Percentiles rank a stretch among this genome's conserved stretches.
Conservation (phyloP, 768 basidiomycete species). For the Mycena capillaripes region DNA sequence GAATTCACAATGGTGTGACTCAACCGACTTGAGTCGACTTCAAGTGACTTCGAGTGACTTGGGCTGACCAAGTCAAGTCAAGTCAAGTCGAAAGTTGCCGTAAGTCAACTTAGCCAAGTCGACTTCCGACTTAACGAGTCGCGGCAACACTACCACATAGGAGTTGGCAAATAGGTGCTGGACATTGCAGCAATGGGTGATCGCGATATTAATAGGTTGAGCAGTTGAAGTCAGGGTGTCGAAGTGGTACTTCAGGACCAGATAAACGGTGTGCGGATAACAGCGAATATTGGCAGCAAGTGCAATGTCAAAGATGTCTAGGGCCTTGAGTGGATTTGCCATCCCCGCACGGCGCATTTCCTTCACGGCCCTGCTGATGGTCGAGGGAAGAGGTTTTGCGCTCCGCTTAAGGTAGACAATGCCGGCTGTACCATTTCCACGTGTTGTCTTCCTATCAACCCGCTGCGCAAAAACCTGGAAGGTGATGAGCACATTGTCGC, state of each 20-base stretch:
- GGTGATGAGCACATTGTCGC: slow-evolving; percentile 50
- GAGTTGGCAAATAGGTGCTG: slow-evolving; percentile 42
- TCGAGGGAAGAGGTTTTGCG: slow-evolving; percentile 29
- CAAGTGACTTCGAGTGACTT: too few relatives aligned
- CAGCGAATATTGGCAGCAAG: slow-evolving; percentile 32
- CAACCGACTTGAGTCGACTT: too few relatives aligned
- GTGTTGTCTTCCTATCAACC: slow-evolving; percentile 50
- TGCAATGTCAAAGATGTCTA: slow-evolving; percentile 41
- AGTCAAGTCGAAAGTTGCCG: too few relatives aligned
- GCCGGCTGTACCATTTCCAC: slow-evolving; percentile 50
- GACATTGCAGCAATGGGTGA: slow-evolving; percentile 33
- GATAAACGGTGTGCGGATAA: neutral
- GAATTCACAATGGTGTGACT: too few relatives aligned
- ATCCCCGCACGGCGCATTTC: slow-evolving; percentile 38
- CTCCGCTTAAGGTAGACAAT: slow-evolving; percentile 46
- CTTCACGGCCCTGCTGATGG: slow-evolving; percentile 39
- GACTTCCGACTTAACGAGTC: too few relatives aligned
- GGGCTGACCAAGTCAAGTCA: too few relatives aligned
- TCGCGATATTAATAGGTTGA: slow-evolving; percentile 41
- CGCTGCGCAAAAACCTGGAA: slow-evolving; percentile 54
- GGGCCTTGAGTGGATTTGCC: slow-evolving; percentile 40
- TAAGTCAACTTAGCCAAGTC: too few relatives aligned
- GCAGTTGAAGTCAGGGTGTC: slow-evolving; percentile 47
- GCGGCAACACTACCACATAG: too few relatives aligned
- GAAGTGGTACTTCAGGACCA: slow-evolving; percentile 46